Base-by-base conservation (phyloP, 1,284 basidiomycete species). In the Coriolopsis trogii region DNA sequence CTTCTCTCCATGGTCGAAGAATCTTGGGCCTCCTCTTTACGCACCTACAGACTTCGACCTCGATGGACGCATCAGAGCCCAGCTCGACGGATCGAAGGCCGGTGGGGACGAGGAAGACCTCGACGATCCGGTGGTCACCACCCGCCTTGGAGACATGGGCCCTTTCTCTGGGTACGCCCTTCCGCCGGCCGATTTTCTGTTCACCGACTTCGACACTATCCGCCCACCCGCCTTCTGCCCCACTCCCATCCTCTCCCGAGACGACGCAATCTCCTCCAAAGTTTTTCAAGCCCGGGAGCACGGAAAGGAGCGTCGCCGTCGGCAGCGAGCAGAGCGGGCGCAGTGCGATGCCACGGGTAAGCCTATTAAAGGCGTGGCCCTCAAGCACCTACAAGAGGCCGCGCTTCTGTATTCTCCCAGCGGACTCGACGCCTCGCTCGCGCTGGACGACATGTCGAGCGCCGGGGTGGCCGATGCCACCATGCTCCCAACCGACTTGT, bases 41-140 rank as follows among this genome's bases (percentile, higher is more conserved):
- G 46, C 46, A 8, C 46, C 46, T 7, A 9, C 9, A 3, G 46
- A 40, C 28, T 47, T 47, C 25, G 46, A 44, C 42, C 18, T 44
- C 13, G 26, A n/a, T 9, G 40, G 13, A 2, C 25, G 25, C 24
- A 25, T 41, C 24, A 25, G n/a, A 25, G 15, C 23, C 4, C 7
- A 3, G 3, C 23, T 28, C 25, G 25, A 28, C 25, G n/a, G 21
- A 15, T 30, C 28, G 7, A 7, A 15, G 8, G 28, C 28, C 26
- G 25, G n/a, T 15, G 15, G 15, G 23, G 23, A 13, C 13, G 8
- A n/a, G 7, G 7, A 15, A n/a, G 13, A 25, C n/a, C 25, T 21
- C 40, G 26, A 41, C n/a, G 24, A 30, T 30, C 28, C 15, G n/a
- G n/a, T n/a, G n/a, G n/a, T n/a, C n/a, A n/a, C n/a, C n/a, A n/a